phyloP scores from a whole-genome alignment of 805 yeast genomes.

The Yarrowia keelungensis region DNA sequence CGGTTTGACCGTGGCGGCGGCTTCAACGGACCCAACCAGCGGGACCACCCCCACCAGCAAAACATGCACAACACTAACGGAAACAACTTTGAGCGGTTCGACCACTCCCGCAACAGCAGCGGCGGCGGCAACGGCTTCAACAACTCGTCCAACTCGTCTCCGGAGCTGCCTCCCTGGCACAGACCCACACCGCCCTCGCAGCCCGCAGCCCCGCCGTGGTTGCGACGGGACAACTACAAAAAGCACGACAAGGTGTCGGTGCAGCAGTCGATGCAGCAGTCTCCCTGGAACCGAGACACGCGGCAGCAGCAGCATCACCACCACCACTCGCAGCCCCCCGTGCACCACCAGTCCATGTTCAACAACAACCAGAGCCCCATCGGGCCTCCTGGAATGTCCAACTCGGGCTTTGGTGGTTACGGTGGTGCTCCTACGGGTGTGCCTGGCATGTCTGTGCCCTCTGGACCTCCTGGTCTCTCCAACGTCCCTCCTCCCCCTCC shows the following conservation, averaged over 20 bases:
- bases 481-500: constrained; percentile 41
- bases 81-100: constrained; percentile 31
- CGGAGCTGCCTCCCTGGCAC: constrained; percentile 38
- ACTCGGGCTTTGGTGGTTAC: constrained; percentile 43
- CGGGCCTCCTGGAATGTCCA: constrained; percentile 47
- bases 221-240: constrained; percentile 38
- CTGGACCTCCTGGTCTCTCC: constrained; percentile 41
- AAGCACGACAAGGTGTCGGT: constrained; percentile 33
- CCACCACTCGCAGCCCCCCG: constrained; percentile 30
- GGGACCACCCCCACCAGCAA: constrained; percentile 23
- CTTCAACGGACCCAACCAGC: constrained; percentile 30
- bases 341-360: constrained; percentile 15
- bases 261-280: constrained; percentile 27
- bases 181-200: constrained; percentile 37
- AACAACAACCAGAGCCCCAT: constrained; percentile 40
- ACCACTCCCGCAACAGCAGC: not conserved
- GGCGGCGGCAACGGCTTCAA: constrained; percentile 1
- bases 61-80: constrained; percentile 31
- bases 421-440: constrained; percentile 48
- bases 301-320: constrained; percentile 36
- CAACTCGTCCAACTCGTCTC: constrained; percentile 34
- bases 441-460: constrained; percentile 43
- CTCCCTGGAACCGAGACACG: constrained; percentile 38
- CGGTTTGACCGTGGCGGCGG: constrained; percentile 31
- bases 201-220: constrained; percentile 39